Conservation (phyloP, 257 asterid species). For the Nicotiana sylvestris region DNA sequence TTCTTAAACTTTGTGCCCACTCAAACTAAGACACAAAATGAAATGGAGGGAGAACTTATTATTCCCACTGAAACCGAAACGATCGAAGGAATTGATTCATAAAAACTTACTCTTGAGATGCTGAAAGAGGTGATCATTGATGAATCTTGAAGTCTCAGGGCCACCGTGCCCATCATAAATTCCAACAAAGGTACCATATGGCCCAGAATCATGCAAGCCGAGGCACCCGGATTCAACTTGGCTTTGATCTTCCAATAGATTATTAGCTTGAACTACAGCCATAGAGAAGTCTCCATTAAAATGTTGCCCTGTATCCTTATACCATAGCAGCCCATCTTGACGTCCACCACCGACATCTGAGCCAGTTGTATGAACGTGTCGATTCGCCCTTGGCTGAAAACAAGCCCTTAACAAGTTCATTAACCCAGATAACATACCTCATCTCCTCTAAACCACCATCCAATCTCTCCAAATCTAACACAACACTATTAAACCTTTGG, state of each 20-base stretch:
- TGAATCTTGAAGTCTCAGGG: slow-evolving; percentile 60
- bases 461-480: slow-evolving; percentile 36
- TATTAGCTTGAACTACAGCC: slow-evolving; percentile 81
- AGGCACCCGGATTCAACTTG: slow-evolving; percentile 62
- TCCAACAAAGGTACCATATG: slow-evolving; percentile 63
- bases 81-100: neutral
- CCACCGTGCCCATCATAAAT: slow-evolving; percentile 74
- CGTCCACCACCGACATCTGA: slow-evolving; percentile 46
- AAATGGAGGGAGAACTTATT: no score
- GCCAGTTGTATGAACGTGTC: slow-evolving; percentile 32
- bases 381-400: slow-evolving; percentile 50
- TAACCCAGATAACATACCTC: slow-evolving; percentile 64
- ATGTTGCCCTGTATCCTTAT: slow-evolving; percentile 64
- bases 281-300: slow-evolving; percentile 61
- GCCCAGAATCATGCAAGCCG: slow-evolving; percentile 51
- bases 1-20: no score
- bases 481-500: neutral
- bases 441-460: slow-evolving; percentile 64
- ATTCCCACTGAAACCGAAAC: neutral
- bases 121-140: slow-evolving; percentile 54
- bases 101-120: slow-evolving; percentile 58
- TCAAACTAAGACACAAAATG: no score
- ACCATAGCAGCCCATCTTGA: slow-evolving; percentile 66
- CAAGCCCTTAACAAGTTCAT: slow-evolving; percentile 62
- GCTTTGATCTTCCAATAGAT: slow-evolving; percentile 65